Conservation (phyloP, 345 rosid species). For the Sonneratia alba region DNA sequence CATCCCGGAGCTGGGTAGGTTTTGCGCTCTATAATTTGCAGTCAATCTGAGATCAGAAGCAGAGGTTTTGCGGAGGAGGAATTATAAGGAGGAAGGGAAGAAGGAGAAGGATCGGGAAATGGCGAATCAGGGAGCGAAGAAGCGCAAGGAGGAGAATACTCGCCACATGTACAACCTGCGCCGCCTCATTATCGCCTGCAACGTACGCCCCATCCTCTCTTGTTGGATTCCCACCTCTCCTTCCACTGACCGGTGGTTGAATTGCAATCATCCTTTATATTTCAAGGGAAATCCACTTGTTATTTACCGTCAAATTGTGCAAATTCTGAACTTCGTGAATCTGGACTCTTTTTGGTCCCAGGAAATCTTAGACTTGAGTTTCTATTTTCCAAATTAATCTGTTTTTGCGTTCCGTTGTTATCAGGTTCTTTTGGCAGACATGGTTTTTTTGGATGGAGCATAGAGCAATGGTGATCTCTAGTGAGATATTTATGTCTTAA, state of each 20-base stretch:
- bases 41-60: not conserved
- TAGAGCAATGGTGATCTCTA: not conserved
- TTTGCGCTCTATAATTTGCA: not conserved
- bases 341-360: not conserved
- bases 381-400: not conserved
- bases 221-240: not conserved
- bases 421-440: not conserved
- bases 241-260: not conserved
- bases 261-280: not conserved
- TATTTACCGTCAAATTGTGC: not conserved
- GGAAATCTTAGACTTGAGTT: not conserved
- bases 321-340: not conserved
- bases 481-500: not conserved
- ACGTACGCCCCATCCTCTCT: constrained; percentile 10
- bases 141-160: constrained; percentile 75
- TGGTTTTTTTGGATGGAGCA: not conserved
- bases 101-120: constrained; percentile 18
- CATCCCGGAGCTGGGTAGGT: not conserved
- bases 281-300: not conserved
- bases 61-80: not conserved
- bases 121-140: constrained; percentile 97
- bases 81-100: not conserved
- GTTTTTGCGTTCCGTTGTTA: not conserved
- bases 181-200: constrained; percentile 58
- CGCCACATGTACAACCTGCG: constrained; percentile 69